These are phyloP conservation scores for Alternaria sp. DNA, from an alignment of 2,329 filamentous ascomycete genomes.

Conservation along the genomic window DNA sequence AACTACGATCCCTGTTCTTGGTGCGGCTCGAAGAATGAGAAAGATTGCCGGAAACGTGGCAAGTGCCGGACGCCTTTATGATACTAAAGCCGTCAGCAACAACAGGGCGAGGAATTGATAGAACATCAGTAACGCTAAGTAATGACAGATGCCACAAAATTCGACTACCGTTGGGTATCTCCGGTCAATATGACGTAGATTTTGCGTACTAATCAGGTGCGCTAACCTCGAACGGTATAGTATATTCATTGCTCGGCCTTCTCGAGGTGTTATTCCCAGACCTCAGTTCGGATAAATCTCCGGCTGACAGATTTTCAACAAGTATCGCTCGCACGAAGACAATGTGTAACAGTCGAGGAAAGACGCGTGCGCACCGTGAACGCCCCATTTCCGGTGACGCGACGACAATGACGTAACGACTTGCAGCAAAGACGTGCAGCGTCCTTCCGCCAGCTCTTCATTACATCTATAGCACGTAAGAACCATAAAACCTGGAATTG, in stretches of 20 bases:
- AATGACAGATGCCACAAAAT: neutral
- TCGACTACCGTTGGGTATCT: neutral
- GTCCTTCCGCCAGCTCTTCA: neutral
- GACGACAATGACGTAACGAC: neutral
- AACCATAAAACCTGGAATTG: neutral
- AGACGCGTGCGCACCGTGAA: neutral
- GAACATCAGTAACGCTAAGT: neutral
- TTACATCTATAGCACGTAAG: neutral
- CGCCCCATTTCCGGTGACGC: neutral
- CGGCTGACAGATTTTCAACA: neutral
- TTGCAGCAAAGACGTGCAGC: neutral
- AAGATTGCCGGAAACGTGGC: neutral
- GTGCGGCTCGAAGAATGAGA: neutral
- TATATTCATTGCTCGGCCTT: neutral
- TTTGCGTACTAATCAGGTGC: neutral
- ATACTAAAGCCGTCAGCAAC: neutral
- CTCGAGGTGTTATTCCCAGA: neutral
- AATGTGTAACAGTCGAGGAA: neutral
- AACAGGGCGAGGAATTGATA: no score
- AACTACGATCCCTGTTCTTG: neutral
- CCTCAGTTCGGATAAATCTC: neutral
- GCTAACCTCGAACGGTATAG: constrained; percentile 1
- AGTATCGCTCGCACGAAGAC: neutral
- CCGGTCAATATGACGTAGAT: constrained; percentile 7
- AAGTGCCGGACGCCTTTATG: neutral